phyloP scores from a whole-genome alignment of 208 protist species.

The Crithidia brevicula region DNA sequence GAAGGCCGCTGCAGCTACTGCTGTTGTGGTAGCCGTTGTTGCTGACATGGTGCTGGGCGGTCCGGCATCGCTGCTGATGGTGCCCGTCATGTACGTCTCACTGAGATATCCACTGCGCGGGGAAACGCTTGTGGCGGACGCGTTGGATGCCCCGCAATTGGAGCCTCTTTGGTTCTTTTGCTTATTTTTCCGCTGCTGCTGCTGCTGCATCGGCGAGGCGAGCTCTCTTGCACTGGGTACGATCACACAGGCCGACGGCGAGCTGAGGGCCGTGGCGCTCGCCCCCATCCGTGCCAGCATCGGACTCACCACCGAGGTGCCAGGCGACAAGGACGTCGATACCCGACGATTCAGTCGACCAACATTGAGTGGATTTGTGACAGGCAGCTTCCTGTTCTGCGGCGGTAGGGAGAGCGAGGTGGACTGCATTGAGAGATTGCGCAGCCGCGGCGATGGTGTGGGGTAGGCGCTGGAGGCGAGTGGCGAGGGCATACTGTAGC shows the following conservation, averaged over 20 bases:
- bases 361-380: background rate
- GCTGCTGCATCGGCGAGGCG: background rate
- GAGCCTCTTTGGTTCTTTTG: no score
- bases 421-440: background rate
- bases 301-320: background rate
- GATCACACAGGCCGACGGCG: background rate
- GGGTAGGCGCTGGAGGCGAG: background rate
- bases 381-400: background rate
- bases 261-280: background rate
- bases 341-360: background rate
- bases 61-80: no score
- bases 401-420: slow-evolving; percentile 7
- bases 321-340: background rate
- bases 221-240: background rate
- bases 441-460: background rate
- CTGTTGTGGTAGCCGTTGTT: background rate
- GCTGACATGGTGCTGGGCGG: no score
- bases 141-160: no score
- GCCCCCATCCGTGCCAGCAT: background rate
- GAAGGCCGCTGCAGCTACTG: background rate
- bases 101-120: no score
- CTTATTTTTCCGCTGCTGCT: background rate
- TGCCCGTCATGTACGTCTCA: no score
- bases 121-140: no score
- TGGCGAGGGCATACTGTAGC: slow-evolving; percentile 11